Conservation (phyloP, 768 basidiomycete species). For the Rhizopogon vinicolor region DNA sequence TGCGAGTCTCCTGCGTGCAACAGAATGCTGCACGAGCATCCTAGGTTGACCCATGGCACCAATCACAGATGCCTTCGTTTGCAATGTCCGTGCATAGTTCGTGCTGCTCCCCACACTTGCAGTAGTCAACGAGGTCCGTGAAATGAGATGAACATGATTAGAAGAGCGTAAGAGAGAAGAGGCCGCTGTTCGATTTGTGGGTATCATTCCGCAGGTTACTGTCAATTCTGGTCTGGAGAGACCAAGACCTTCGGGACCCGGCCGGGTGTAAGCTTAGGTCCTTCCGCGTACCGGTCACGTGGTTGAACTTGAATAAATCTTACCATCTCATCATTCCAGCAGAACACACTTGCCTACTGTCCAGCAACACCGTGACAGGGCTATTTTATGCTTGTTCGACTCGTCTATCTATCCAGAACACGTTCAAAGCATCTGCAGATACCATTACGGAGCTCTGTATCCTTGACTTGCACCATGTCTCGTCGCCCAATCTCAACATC, state of each 20-base stretch:
- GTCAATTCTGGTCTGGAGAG: not conserved
- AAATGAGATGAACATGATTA: not conserved
- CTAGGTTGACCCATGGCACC: not conserved
- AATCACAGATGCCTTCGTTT: not conserved
- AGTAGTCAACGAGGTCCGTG: not conserved
- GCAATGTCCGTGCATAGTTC: not conserved
- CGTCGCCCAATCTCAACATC: constrained; percentile 48
- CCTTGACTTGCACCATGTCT: constrained; percentile 33
- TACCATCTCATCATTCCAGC: not conserved
- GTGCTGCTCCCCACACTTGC: not conserved
- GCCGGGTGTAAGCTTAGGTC: not conserved
- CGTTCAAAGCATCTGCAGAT: not conserved
- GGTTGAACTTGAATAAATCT: not conserved
- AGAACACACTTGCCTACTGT: not conserved
- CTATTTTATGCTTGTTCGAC: not conserved
- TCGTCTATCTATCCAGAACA: not conserved
- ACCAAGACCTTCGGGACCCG: no score
- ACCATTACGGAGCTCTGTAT: not conserved
- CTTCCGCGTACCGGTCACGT: not conserved
- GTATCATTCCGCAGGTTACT: constrained; percentile 20
- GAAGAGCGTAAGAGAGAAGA: constrained; percentile 16
- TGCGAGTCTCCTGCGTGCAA: constrained; percentile 11
- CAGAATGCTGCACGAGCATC: not conserved
- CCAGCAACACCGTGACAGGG: not conserved
- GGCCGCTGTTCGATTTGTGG: constrained; percentile 21